Evolutionary conservation across 768 basidiomycete species (phyloP).

Genomic region (Xanthoconium purpureum): DNA sequence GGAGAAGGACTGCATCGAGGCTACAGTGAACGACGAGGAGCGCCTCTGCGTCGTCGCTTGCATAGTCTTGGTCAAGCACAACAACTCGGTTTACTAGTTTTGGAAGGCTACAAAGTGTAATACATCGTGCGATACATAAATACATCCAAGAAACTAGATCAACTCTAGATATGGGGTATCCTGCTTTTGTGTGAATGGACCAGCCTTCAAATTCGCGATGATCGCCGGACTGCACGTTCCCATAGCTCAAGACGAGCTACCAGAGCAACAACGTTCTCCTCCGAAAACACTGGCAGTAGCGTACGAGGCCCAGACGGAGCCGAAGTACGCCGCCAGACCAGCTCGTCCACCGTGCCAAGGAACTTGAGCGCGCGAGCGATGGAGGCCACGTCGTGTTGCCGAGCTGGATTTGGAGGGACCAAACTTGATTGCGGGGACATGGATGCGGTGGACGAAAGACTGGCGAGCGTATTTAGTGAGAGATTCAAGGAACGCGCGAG

Average conservation of each 20-base stretch:
- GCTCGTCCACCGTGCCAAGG: constrained; percentile 24
- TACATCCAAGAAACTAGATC: not conserved
- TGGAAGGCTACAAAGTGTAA: not conserved
- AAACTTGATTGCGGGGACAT: not conserved
- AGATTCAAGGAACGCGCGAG: constrained; percentile 15
- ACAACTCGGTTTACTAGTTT: constrained; percentile 7
- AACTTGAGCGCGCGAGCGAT: constrained; percentile 26
- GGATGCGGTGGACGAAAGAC: not conserved
- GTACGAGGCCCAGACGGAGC: constrained; percentile 5
- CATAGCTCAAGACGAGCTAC: constrained; percentile 27
- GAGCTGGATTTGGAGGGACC: not conserved
- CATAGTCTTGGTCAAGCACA: constrained; percentile 6
- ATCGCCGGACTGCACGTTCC: constrained; percentile 26
- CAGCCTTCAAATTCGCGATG: constrained; percentile 13
- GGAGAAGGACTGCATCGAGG: constrained; percentile 4
- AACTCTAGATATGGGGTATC: too few species aligned
- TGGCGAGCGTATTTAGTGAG: not conserved
- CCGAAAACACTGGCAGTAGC: constrained; percentile 20
- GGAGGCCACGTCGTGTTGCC: constrained; percentile 19
- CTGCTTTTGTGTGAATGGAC: not conserved
- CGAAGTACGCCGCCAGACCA: constrained; percentile 27
- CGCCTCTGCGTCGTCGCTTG: constrained; percentile 26
- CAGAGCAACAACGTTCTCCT: constrained; percentile 25
- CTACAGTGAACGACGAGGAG: constrained; percentile 23
- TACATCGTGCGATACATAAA: not conserved